Base-by-base conservation (phyloP, 2,329 filamentous ascomycete genomes). In the Curvularia eragrostidis region DNA sequence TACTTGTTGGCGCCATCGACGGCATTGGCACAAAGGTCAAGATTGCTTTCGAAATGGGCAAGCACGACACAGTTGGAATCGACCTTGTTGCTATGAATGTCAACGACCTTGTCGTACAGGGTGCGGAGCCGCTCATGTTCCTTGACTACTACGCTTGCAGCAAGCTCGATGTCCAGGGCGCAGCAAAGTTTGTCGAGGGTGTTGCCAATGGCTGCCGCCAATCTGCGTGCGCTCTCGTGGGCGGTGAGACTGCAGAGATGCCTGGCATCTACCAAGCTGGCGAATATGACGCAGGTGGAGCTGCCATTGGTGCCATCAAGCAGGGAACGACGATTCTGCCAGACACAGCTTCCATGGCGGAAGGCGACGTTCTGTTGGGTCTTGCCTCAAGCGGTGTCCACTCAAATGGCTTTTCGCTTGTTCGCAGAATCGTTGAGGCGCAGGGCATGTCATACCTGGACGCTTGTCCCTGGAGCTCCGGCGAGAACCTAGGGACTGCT, bases 1-100 rank as follows among this genome's bases (percentile, higher is more conserved):
- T 93, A 55, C 80, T 98, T 24, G 91, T 98, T n/a, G 91, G 91
- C 54, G 93, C 93, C 59, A 98, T 97, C 64, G 95, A 99, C 74
- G 95, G 95, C 51, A 93, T 98, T 36, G 95, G 94, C 58, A 98
- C 94, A 48, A 98, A 98, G 82, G 89, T 98, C 69, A 96, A 96
- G 84, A 91, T 99, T 71, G 95, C 95, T 0, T 94, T 97, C 75
- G 86, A 88, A 12, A 91, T 96, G 81, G 85, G 88, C 68, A 92
- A 96, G 79, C 95, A 97, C 79, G 89, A 94, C 77, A 97, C 93
- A 3, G 94, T 99, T 10, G 95, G 95, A 59, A 93, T 99, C 68
- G 95, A 99, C 75, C 85, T 99, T 34, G 95, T 99, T 3, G 95
- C 95, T 66, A 98, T 98, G 94, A 98, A 97, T 77, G 95, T 98